Conservation (phyloP, 2,329 filamentous ascomycete genomes). For the Aspergillus novoparasiticus region DNA sequence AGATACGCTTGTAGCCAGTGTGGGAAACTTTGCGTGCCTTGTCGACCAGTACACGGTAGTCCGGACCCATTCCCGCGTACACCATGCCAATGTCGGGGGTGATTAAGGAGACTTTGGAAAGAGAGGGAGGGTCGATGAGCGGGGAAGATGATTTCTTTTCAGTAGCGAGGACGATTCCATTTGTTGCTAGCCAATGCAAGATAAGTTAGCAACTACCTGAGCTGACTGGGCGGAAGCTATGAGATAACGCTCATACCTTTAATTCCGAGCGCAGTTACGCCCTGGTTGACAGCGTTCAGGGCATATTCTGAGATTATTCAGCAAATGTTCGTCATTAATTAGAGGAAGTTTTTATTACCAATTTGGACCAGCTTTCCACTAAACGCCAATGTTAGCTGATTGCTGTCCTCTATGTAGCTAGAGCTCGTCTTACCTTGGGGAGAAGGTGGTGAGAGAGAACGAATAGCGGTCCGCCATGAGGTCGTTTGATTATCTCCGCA, state of each 20-base stretch:
- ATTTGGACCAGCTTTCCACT: constrained; percentile 99
- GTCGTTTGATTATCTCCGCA: constrained; percentile 22
- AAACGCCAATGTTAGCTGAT: constrained; percentile 47
- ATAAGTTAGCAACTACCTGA: constrained; percentile 19
- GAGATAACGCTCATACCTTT: constrained; percentile 67
- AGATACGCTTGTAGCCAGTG: constrained; percentile 98
- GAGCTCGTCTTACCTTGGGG: constrained; percentile 71
- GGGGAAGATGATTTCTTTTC: constrained; percentile 99
- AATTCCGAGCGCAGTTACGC: constrained; percentile 96
- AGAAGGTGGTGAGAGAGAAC: constrained; percentile 99
- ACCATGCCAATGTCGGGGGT: constrained; percentile 99
- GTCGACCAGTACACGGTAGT: constrained; percentile 97
- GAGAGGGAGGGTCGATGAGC: constrained; percentile 89
- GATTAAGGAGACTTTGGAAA: constrained; percentile 96
- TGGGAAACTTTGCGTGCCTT: constrained; percentile 98
- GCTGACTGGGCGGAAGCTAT: not conserved
- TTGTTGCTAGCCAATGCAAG: constrained; percentile 70
- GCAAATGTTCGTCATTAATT: constrained; percentile 2
- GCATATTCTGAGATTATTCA: constrained; percentile 77
- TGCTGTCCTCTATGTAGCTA: constrained; percentile 11
- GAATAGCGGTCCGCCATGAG: constrained; percentile 98
- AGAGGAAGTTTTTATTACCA: constrained; percentile 56
- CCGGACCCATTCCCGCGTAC: constrained; percentile 97
- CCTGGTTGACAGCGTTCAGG: constrained; percentile 97
- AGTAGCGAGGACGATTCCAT: constrained; percentile 96